Evolutionary conservation across 208 protist species (phyloP).

Genomic region (Sergeia podlipaevii): DNA sequence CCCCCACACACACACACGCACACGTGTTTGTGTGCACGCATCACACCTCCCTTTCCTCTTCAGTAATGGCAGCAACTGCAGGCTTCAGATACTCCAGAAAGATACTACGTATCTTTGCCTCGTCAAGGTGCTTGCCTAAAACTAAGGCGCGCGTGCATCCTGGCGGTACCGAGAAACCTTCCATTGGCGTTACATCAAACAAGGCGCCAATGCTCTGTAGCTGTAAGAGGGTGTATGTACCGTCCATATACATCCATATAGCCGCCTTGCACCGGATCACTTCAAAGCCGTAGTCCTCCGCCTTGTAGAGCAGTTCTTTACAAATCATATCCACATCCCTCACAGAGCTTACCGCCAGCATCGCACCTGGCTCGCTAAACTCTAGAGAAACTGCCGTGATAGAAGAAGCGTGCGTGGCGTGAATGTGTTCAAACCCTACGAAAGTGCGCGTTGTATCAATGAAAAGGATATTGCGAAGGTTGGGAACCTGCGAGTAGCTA

Average conservation of each 20-base stretch:
- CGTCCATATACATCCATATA: slow-evolving; percentile 63
- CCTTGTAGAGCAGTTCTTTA: slow-evolving; percentile 68
- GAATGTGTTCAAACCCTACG: slow-evolving; percentile 49
- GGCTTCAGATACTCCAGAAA: slow-evolving; percentile 62
- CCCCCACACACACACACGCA: neutral
- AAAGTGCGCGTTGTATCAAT: slow-evolving; percentile 68
- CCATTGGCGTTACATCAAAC: slow-evolving; percentile 83
- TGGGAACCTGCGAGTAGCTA: slow-evolving; percentile 46
- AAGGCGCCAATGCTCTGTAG: slow-evolving; percentile 83
- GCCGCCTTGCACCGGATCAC: slow-evolving; percentile 88
- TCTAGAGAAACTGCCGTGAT: slow-evolving; percentile 75
- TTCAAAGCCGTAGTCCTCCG: slow-evolving; percentile 64
- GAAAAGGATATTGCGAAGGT: slow-evolving; percentile 70
- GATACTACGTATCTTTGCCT: slow-evolving; percentile 48
- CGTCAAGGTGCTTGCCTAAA: slow-evolving; percentile 62
- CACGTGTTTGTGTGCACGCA: neutral
- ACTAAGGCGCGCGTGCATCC: slow-evolving; percentile 71
- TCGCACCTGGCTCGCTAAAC: slow-evolving; percentile 25
- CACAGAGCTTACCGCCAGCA: slow-evolving; percentile 35
- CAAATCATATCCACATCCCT: slow-evolving; percentile 69
- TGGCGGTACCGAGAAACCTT: slow-evolving; percentile 56
- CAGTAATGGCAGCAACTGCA: neutral
- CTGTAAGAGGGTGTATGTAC: slow-evolving; percentile 58
- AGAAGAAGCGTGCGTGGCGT: slow-evolving; percentile 35
- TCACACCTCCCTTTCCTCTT: neutral